Evolutionary conservation across 805 yeast genomes (phyloP), one percentile per base, ranked within the genome.

Genomic region (Zygoascus bituminiphila): DNA sequence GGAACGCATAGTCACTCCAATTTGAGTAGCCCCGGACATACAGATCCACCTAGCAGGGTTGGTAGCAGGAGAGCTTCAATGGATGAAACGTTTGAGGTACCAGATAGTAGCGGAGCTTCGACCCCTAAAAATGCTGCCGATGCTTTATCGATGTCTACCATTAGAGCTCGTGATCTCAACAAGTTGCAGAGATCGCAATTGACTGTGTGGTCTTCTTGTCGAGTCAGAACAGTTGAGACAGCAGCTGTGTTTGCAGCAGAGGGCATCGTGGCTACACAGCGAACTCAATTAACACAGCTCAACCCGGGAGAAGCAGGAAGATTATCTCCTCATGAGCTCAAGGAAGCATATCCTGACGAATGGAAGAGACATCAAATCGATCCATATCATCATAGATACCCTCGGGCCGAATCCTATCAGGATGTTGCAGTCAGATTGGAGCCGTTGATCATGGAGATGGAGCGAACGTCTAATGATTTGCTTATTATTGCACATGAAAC

Each of bases 381-480:
- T 63, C 96, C 96, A 1, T 93, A 93, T 62, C 97, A 93, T 66
- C 91, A 84, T 62, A 73, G 98, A 51, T 93, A 78, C 62, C 86
- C 96, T 2, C 74, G 98, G 44, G 88, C 95, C 0, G 99, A 93
- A 68, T 85, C 94, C 45, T 93, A 88, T 62, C 98, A 93, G 66
- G 99, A 93, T 65, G 74, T 93, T 49, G 98, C 98, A 0, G 83
- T 93, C 33, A 80, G 96, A 57, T 77, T 93, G 68, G 98, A 93
- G 66, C 96, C 98, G 0, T 72, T 93, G 48, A 79, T 93, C 52
- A 73, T 93, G 62, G 98, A 93, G 65, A 82, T 93, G 80, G 99
- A 93, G 65, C 77, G 97, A 57, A 82, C 84, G 77, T 58, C 65
- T 17, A 77, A 86, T 46, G 96, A 88, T 62, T 76, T 93, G 14